phyloP scores from a whole-genome alignment of 352 stramenopile species.

The Globisporangium recalcitrans region DNA sequence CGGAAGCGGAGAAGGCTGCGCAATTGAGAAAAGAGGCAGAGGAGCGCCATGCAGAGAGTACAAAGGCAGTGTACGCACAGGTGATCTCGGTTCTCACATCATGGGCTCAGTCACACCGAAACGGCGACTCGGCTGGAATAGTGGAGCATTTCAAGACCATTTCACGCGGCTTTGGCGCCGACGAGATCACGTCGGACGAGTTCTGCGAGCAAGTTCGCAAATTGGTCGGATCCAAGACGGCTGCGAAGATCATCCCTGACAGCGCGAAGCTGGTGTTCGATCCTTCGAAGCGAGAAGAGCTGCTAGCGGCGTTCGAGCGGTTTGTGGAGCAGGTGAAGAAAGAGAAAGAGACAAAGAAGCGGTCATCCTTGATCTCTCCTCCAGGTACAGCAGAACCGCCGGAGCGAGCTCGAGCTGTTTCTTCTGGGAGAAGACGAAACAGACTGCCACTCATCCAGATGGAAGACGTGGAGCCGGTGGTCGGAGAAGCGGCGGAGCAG shows the following conservation, averaged over 20 bases:
- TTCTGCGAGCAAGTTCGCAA: constrained; percentile 66
- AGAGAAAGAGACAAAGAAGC: constrained; percentile 75
- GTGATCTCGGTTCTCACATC: constrained; percentile 59
- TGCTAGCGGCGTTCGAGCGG: constrained; percentile 52
- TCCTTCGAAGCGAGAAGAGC: constrained; percentile 41
- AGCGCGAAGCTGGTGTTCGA: constrained; percentile 65
- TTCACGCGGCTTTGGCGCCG: constrained; percentile 51
- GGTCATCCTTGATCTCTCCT: constrained; percentile 31
- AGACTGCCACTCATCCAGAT: constrained; percentile 51
- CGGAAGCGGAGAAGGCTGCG: constrained; percentile 44
- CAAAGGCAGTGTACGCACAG: constrained; percentile 54
- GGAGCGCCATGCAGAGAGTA: constrained; percentile 50
- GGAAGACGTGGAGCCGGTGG: constrained; percentile 77
- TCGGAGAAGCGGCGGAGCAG: constrained; percentile 74
- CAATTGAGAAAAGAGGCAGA: constrained; percentile 46
- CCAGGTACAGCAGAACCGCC: constrained; percentile 20
- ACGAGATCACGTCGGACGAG: constrained; percentile 65
- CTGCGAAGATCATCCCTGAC: constrained; percentile 66
- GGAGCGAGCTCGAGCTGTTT: constrained; percentile 28
- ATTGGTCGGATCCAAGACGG: constrained; percentile 69
- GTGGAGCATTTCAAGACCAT: constrained; percentile 62
- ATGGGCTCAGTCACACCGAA: constrained; percentile 52
- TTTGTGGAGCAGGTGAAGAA: constrained; percentile 67
- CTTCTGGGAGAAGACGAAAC: constrained; percentile 39
- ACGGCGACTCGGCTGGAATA: constrained; percentile 36